Evolutionary conservation across 345 rosid genomes (phyloP).

Genomic region (Psidium friedrichsthalianum): DNA sequence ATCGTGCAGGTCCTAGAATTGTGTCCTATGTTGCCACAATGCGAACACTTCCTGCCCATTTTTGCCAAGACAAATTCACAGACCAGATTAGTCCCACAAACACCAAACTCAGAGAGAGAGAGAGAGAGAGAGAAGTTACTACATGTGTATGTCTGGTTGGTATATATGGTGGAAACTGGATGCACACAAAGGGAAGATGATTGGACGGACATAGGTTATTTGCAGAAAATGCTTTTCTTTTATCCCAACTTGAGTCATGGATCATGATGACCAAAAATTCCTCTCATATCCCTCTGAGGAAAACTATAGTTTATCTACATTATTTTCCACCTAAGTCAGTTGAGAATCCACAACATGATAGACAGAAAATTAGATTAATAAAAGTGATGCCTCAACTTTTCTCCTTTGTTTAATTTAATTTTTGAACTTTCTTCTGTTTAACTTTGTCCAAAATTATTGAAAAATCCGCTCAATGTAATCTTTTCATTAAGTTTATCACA

Average conservation of each 20-base stretch:
- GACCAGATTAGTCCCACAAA: not conserved
- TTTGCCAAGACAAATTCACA: constrained; percentile 6
- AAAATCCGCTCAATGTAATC: not conserved
- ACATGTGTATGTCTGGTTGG: constrained; percentile 7
- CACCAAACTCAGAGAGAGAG: constrained; percentile 1
- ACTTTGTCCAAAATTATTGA: not conserved
- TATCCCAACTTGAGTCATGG: constrained; percentile 4
- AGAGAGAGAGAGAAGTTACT: not conserved
- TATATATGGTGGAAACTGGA: constrained; percentile 31
- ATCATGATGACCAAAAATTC: not conserved
- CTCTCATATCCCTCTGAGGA: not conserved
- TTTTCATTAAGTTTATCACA: not conserved
- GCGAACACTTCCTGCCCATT: constrained; percentile 65
- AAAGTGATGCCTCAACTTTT: not conserved
- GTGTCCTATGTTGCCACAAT: constrained; percentile 52
- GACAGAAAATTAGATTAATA: not conserved
- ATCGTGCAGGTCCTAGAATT: constrained; percentile 45
- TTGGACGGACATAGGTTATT: constrained; percentile 32
- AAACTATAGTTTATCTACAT: not conserved
- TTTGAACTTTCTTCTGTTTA: not conserved
- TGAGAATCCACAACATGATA: not conserved
- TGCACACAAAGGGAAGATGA: constrained; percentile 30
- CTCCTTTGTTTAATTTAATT: not conserved
- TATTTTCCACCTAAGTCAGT: not conserved
- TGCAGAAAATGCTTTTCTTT: constrained; percentile 13